Evolutionary conservation across 140 eudicot species (phyloP).

Genomic region (Anethum foeniculum): DNA sequence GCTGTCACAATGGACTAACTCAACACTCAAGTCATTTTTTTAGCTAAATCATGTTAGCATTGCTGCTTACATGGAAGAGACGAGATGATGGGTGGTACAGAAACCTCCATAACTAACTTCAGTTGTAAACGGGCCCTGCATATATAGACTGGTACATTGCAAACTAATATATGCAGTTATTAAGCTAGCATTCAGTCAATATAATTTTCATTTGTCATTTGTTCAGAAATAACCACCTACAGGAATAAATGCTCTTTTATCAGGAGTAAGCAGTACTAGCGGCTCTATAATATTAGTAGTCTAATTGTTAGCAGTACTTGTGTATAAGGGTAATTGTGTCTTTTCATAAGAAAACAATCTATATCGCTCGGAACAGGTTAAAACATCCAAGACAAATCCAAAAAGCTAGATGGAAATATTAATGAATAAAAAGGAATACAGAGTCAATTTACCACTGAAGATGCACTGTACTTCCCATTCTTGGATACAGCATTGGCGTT

Average conservation of each 20-base stretch:
- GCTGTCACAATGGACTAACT: neutral
- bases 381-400: neutral
- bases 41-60: neutral
- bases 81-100: neutral
- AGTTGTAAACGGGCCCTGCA: neutral
- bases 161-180: neutral
- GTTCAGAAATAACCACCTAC: neutral
- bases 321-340: too few relatives aligned
- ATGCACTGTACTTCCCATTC: constrained; percentile 14
- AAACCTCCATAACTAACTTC: neutral
- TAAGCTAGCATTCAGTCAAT: neutral
- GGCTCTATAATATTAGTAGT: too few relatives aligned
- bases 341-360: neutral
- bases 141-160: neutral
- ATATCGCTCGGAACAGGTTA: neutral
- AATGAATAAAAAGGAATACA: neutral
- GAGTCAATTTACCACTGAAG: constrained; percentile 30
- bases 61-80: neutral
- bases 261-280: too few relatives aligned
- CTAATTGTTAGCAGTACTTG: too few relatives aligned
- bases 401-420: neutral
- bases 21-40: neutral
- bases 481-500: constrained; percentile 19
- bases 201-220: neutral
- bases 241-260: neutral